Evolutionary conservation across 2,329 filamentous ascomycete species (phyloP), one percentile per base, ranked within the genome.

Genomic region (Sporothrix phasma): DNA sequence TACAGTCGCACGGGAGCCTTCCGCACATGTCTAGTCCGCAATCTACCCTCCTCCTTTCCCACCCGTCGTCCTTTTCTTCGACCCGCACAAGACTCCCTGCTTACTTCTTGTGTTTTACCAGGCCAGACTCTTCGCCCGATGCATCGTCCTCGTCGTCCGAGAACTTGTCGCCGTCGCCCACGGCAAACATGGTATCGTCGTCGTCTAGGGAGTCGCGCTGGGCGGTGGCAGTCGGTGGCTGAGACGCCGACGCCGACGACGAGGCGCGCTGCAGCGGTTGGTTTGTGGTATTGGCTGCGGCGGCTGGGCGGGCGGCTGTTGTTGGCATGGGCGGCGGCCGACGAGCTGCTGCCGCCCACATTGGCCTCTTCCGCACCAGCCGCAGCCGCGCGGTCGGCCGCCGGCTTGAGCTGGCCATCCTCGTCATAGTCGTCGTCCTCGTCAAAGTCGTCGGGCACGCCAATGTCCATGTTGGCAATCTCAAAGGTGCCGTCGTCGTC

Each of bases 401-500:
- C 53, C 80, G 72, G 51, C 62, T 45, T 46, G 70, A 85, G 81
- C 58, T 82, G 80, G 62, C 83, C 81, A 53, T 81, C 73, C 6
- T 79, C 73, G 13, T 79, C 79, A 72, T 85, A 81, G 71, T 88
- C 84, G 65, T 83, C 81, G 64, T 84, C 82, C 59, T 83, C 80
- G 64, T 84, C 82, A 60, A 81, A 85, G 67, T 86, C 83, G 62
- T 86, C 86, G 3, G 84, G 83, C 60, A 90, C 89, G 61, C 90
- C 91, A 67, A 99, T 88, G 64, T 94, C 94, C 67, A 99, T 88
- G 66, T 94, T 95, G 58, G 89, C 89, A 73, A 99, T 95, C 73
- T 97, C 94, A 74, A 99, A 99, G 53, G 81, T 84, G 41, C 94
- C 94, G 72, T 97, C 93, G 70, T 99, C 94, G 71, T 99, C 94